A percentile compares a stretch with the other conserved stretches of the same genome.
phyloP scores from a whole-genome alignment of 2,329 filamentous ascomycete genomes.

The Hypoxylon sp. region DNA sequence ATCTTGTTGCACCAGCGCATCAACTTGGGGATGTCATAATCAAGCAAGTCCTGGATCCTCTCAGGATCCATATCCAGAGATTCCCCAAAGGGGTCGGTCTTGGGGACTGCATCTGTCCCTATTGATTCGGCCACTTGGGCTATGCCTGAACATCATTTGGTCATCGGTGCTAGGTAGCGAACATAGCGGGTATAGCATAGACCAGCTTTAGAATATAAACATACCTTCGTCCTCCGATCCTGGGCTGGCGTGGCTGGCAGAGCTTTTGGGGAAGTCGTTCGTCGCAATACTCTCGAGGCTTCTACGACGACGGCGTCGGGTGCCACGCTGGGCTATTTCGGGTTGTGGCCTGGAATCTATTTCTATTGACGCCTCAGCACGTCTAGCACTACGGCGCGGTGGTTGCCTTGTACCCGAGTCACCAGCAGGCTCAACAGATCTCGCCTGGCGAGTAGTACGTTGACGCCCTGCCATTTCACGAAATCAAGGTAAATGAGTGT shows the following conservation, averaged over 20 bases:
- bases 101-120: constrained; percentile 3
- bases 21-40: constrained; percentile 47
- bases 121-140: constrained; percentile 9
- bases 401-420: constrained; percentile 37
- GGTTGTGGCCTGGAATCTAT: constrained; percentile 12
- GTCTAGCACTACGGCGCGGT: constrained; percentile 41
- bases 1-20: constrained; percentile 41
- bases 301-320: constrained; percentile 32
- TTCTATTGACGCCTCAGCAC: constrained; percentile 25
- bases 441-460: constrained; percentile 37
- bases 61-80: constrained; percentile 38
- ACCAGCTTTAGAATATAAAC: constrained; percentile 26
- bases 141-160: constrained; percentile 28
- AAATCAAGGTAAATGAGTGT: background rate
- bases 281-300: constrained; percentile 43
- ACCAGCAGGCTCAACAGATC: constrained; percentile 33
- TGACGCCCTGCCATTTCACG: constrained; percentile 41
- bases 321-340: constrained; percentile 41
- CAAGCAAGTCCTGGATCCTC: constrained; percentile 44
- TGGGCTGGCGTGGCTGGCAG: constrained; percentile 23
- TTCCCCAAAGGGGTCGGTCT: constrained; percentile 31
- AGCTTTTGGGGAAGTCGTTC: constrained; percentile 35
- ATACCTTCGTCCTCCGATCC: constrained; percentile 31
- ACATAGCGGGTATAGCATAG: background rate
- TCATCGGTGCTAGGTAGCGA: constrained; percentile 11